phyloP scores from a whole-genome alignment of 192 early-diverging fungal genomes.

The Backusella australiensis region DNA sequence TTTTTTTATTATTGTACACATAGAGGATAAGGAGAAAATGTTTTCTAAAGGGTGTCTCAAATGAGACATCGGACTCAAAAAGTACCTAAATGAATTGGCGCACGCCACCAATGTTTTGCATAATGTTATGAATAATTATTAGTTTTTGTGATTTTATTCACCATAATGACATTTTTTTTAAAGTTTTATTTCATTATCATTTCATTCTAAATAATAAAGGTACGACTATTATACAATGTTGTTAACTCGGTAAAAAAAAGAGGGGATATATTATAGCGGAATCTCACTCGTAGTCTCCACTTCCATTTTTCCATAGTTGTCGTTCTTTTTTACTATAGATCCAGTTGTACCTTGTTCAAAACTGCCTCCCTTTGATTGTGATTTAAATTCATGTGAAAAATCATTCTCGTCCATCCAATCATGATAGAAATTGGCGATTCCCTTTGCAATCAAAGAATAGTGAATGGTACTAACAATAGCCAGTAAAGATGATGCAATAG shows the following conservation, averaged over 20 bases:
- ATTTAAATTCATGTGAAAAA: not conserved
- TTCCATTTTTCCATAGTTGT: not conserved
- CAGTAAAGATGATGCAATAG: not conserved
- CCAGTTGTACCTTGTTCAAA: not conserved
- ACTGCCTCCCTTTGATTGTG: not conserved
- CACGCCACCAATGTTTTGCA: no score
- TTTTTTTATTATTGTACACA: no score
- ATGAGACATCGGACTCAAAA: no score
- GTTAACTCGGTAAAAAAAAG: not conserved
- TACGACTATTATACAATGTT: not conserved
- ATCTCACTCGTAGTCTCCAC: not conserved
- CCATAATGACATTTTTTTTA: not conserved
- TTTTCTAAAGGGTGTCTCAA: no score
- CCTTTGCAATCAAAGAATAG: not conserved
- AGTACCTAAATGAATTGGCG: no score
- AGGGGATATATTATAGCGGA: not conserved
- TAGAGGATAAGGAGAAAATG: no score
- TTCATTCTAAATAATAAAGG: no score
- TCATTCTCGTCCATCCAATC: conserved; percentile 1
- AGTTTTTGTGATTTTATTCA: no score
- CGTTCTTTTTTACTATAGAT: not conserved
- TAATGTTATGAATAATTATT: no score
- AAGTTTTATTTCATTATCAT: no score
- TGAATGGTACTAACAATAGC: not conserved
- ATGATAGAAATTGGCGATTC: not conserved